Base-by-base conservation (phyloP, 495 filamentous ascomycete species). In the Durotheca rogersii region DNA sequence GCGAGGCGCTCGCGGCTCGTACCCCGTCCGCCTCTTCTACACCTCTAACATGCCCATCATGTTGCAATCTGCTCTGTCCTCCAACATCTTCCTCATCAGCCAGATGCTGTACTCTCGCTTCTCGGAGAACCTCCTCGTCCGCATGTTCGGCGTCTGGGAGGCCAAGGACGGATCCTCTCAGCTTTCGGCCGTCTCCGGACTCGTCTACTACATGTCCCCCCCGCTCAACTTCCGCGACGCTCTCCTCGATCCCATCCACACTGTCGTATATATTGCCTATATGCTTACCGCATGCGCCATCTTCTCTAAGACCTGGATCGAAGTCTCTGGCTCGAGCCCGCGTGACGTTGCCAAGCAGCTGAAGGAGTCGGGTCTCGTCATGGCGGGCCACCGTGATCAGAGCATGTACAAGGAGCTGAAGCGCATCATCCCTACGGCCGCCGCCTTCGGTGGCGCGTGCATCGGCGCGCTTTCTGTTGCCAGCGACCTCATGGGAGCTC, bases 391-490 rank as follows among this genome's bases (percentile, higher is more conserved):
- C 75, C 85, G 94, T 74, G 94, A 99, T 74, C 90, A 96, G 80
- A 94, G 88, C 81, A 97, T 97, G 94, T 99, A 99, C 82, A 95
- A 93, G 82, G 94, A 99, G 69, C 80, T 99, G 45, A 99, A 99
- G 86, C 84, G 94, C 60, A 90, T 99, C 60, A 99, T 99, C 52
- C 94, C 94, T 49, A 96, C 92, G 34, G 94, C 94, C 44, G 94
- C 94, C 54, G 93, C 94, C 51, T 99, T 99, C 61, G 94, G 94
- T 73, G 94, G 94, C 76, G 94, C 94, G 52, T 96, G 91, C 79
- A 99, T 99, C 80, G 94, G 94, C 72, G 94, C 87, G 60, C 81
- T 99, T 27, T 96, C 90, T 23, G 90, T 99, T 65, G 84, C 86
- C 58, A 94, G 88, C 62, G 94, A 99, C 75, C 85, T 99, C 41